A percentile compares a stretch with the other conserved stretches of the same genome.
These are phyloP conservation scores for Tulasnella sp. DNA, from an alignment of 768 basidiomycete species.

Conservation along the genomic window DNA sequence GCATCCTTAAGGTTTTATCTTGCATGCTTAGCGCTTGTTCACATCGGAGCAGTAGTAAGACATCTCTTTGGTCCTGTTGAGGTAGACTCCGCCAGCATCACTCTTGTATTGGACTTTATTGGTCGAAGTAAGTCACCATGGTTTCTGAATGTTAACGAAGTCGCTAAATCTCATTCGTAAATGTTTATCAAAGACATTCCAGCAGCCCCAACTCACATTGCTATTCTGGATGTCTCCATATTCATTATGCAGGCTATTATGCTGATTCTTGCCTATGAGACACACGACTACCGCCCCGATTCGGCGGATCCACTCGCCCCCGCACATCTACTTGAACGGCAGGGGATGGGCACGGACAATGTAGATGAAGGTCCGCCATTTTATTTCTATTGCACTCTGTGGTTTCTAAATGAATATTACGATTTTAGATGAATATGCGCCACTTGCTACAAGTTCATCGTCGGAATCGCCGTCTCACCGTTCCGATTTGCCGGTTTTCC, in stretches of 20 bases:
- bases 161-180: neutral
- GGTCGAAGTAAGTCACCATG: conserved; percentile 10
- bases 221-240: conserved; percentile 13
- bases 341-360: too few relatives aligned
- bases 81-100: neutral
- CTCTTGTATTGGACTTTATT: conserved; percentile 16
- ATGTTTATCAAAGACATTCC: conserved; percentile 4
- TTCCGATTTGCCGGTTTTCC: neutral
- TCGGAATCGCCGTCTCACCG: neutral
- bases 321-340: too few relatives aligned
- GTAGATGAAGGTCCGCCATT: too few relatives aligned
- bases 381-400: too few relatives aligned
- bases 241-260: conserved; percentile 16
- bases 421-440: neutral
- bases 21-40: conserved; percentile 2
- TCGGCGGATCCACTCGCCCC: conserved; percentile 12
- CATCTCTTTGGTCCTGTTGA: conserved; percentile 3
- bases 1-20: conserved; percentile 10
- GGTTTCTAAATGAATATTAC: neutral
- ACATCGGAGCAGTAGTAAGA: conserved; percentile 2
- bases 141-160: neutral
- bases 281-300: conserved; percentile 11
- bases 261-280: conserved; percentile 17
- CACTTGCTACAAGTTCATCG: neutral
- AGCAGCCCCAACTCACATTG: neutral